Percentiles rank a stretch among this genome's conserved stretches.
These are phyloP conservation scores for Starmerella scarabaei DNA, from an alignment of 805 yeast genomes.

Conservation along the genomic window DNA sequence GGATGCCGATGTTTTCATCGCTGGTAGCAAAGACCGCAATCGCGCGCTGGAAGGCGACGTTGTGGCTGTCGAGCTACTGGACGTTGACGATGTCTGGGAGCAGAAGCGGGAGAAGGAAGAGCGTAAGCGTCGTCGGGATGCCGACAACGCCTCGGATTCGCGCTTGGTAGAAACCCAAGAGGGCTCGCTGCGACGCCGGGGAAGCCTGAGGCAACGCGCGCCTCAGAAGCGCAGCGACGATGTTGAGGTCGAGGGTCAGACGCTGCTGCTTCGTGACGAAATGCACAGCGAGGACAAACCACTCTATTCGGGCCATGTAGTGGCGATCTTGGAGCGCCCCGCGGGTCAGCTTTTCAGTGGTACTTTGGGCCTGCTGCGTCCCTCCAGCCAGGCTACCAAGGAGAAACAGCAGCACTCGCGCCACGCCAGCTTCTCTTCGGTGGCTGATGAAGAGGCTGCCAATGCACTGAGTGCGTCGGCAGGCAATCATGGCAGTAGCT, in stretches of 20 bases:
- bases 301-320: slow-evolving; percentile 93
- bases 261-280: slow-evolving; percentile 79
- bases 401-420: slow-evolving; percentile 38
- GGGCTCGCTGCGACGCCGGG: slow-evolving; percentile 52
- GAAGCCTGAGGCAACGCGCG: slow-evolving; percentile 88
- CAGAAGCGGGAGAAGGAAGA: slow-evolving; percentile 94
- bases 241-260: slow-evolving; percentile 97
- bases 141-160: slow-evolving; percentile 1
- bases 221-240: slow-evolving; percentile 96
- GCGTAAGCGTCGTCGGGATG: slow-evolving; percentile 76
- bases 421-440: slow-evolving; percentile 12
- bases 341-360: slow-evolving; percentile 96
- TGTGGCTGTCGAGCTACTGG: slow-evolving; percentile 87
- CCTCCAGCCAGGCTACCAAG: slow-evolving; percentile 85
- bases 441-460: not conserved
- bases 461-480: not conserved
- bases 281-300: slow-evolving; percentile 64
- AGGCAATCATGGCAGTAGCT: not conserved
- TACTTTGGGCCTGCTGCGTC: slow-evolving; percentile 82
- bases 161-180: slow-evolving; percentile 18
- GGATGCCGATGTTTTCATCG: slow-evolving; percentile 93
- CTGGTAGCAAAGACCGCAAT: slow-evolving; percentile 96
- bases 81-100: slow-evolving; percentile 96
- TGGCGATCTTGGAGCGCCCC: slow-evolving; percentile 92
- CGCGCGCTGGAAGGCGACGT: slow-evolving; percentile 94